These are phyloP conservation scores for Populus nigra DNA, from an alignment of 345 rosid species.

Conservation along the genomic window DNA sequence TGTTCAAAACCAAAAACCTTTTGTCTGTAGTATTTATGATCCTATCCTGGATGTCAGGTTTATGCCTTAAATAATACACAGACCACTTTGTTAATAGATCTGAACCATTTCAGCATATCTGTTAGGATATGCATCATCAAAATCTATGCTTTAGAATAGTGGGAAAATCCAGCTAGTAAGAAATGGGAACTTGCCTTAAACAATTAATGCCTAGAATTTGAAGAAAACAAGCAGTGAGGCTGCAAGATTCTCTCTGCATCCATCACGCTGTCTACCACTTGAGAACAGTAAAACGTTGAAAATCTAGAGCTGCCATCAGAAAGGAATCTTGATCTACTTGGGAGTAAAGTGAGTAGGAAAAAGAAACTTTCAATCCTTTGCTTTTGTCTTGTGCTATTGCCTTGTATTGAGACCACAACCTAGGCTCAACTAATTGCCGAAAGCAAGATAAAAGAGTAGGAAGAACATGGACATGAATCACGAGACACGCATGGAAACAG, in stretches of 20 bases:
- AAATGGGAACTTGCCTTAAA: background rate
- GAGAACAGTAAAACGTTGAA: background rate
- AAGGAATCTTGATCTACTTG: slow-evolving; percentile 4
- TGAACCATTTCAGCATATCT: background rate
- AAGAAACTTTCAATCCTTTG: background rate
- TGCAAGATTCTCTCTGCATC: slow-evolving; percentile 9
- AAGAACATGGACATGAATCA: background rate
- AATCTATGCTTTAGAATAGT: background rate
- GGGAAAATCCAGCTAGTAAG: background rate
- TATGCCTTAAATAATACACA: background rate
- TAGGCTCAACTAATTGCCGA: background rate
- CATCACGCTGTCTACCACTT: slow-evolving; percentile 13
- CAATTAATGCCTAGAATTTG: background rate
- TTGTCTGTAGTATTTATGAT: no score
- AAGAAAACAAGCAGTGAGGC: background rate
- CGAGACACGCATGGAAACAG: background rate
- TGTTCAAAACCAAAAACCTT: no score
- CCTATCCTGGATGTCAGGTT: background rate
- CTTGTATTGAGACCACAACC: background rate
- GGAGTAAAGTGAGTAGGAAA: background rate
- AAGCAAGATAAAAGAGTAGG: background rate
- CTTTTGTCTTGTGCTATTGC: background rate
- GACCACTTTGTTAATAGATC: no score
- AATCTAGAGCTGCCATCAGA: background rate
- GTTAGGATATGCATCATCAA: background rate